Percentiles rank a stretch among this genome's conserved stretches.
Evolutionary conservation across 768 basidiomycete genomes (phyloP).

Genomic region (Lepiota subincarnata): DNA sequence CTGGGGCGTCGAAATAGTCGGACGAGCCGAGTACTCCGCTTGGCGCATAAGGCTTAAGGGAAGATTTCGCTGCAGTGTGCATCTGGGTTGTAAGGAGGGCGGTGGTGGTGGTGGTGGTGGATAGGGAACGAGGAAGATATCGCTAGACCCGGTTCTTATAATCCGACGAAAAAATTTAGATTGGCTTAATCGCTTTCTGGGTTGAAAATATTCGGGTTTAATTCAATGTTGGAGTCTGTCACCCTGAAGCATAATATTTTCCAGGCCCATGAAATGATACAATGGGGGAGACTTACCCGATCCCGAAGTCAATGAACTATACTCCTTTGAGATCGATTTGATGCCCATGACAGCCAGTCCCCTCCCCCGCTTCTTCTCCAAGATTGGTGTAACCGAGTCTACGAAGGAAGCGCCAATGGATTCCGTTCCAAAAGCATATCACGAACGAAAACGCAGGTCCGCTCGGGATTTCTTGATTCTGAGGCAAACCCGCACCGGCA

Average conservation of each 20-base stretch:
- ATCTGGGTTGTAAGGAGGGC: background rate
- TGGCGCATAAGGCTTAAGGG: background rate
- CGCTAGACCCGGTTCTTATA: background rate
- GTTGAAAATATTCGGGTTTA: background rate
- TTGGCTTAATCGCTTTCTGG: conserved; percentile 5
- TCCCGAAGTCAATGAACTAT: conserved; percentile 3
- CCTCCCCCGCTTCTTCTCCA: background rate
- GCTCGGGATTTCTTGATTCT: background rate
- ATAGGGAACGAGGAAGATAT: background rate
- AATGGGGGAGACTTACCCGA: conserved; percentile 3
- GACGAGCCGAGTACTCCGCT: background rate
- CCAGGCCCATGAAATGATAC: background rate
- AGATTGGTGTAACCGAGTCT: background rate
- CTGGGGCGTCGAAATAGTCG: too few relatives aligned
- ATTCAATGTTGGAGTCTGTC: conserved; percentile 9
- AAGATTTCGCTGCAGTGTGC: background rate
- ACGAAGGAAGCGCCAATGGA: background rate
- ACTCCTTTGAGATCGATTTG: conserved; percentile 4
- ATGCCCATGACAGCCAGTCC: background rate
- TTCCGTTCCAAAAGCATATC: background rate
- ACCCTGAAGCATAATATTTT: conserved; percentile 4
- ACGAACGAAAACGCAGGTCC: too few relatives aligned
- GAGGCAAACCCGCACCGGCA: background rate
- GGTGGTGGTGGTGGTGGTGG: background rate
- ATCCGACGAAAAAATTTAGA: background rate